Base-by-base conservation (phyloP, 345 rosid species). In the Eucalyptus lansdowneana region DNA sequence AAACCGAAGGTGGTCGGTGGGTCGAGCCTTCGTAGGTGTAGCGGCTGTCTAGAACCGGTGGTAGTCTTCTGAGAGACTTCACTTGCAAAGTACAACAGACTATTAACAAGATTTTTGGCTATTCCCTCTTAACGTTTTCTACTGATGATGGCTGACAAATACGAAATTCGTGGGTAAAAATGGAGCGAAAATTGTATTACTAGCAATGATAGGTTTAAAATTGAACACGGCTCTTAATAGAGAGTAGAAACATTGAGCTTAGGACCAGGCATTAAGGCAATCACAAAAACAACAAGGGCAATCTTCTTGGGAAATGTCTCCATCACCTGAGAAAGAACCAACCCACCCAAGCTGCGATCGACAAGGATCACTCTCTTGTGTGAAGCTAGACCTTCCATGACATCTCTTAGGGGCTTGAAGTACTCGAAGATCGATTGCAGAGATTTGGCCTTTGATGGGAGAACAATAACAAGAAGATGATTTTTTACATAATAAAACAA, bases 251-350 rank as follows among this genome's bases (percentile, higher is more conserved):
- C 65, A 11, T 24, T 22, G 80, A 92, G 92, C 6, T 89, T 42
- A 4, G 91, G 96, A 4, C 94, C 90, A 24, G 93, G 94, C 93
- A 91, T 88, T 14, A 6, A 4, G 34, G 93, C 93, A 37, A 89
- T 44, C 53, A 91, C 88, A 62, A 92, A 91, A 83, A 93, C 88
- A 47, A 92, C 90, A 2, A 51, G 91, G 65, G 5, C 27, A 56
- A 92, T 86, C 88, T 89, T 91, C 24, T 25, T 31, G 10, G 93
- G 90, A n/a, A 90, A 86, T 24, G 29, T 90, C 86, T 91, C 94
- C 94, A 93, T 92, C 87, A 91, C 93, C 53, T 51, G 8, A 51
- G 54, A 51, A 51, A 51, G 54, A 51, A 1, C 8, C 21, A 51
- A 51, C 22, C 54, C 22, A 51, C 54, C 54, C 54, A 51, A 51